Conservation (phyloP, 2,329 filamentous ascomycete genomes). For the Graphilbum sp. region DNA sequence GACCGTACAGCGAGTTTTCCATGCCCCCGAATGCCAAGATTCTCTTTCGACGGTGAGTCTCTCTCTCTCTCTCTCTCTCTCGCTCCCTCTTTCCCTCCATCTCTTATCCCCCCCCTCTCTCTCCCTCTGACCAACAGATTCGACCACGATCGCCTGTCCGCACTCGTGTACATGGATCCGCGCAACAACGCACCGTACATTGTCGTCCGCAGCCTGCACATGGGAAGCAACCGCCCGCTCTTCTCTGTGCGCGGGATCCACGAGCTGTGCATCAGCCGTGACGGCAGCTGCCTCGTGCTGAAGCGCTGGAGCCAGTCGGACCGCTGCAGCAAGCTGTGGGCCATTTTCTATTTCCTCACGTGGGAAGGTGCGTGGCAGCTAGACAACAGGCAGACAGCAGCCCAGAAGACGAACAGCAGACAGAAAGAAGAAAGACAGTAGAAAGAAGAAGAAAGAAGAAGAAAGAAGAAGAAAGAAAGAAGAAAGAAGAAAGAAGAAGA, state of each 20-base stretch:
- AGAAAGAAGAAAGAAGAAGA: too few species aligned
- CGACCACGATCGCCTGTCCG: slow-evolving; percentile 35
- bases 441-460: too few species aligned
- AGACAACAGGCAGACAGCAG: too few species aligned
- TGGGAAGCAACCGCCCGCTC: slow-evolving; percentile 21
- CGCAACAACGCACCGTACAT: slow-evolving; percentile 27
- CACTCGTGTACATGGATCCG: slow-evolving; percentile 34
- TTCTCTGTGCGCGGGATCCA: slow-evolving; percentile 36
- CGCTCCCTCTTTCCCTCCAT: not conserved
- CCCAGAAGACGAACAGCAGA: too few species aligned
- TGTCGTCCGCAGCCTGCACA: slow-evolving; percentile 26
- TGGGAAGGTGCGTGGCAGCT: slow-evolving; percentile 47
- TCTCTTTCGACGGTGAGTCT: slow-evolving; percentile 37
- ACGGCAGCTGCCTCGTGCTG: slow-evolving; percentile 30
- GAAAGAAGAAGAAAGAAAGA: too few species aligned
- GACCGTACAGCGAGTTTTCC: slow-evolving; percentile 26
- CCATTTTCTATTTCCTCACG: slow-evolving; percentile 36
- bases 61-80: too few species aligned
- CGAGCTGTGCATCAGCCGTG: slow-evolving; percentile 34
- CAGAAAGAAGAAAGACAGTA: too few species aligned
- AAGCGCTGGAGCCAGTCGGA: slow-evolving; percentile 32
- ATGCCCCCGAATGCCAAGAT: slow-evolving; percentile 32
- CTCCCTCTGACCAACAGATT: slow-evolving; percentile 19
- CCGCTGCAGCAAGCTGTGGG: slow-evolving; percentile 33
- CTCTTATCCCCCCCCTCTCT: too few species aligned